Percentiles rank a stretch among this genome's conserved stretches.
phyloP scores from a whole-genome alignment of 768 basidiomycete genomes.

The Auricularia cornea region DNA sequence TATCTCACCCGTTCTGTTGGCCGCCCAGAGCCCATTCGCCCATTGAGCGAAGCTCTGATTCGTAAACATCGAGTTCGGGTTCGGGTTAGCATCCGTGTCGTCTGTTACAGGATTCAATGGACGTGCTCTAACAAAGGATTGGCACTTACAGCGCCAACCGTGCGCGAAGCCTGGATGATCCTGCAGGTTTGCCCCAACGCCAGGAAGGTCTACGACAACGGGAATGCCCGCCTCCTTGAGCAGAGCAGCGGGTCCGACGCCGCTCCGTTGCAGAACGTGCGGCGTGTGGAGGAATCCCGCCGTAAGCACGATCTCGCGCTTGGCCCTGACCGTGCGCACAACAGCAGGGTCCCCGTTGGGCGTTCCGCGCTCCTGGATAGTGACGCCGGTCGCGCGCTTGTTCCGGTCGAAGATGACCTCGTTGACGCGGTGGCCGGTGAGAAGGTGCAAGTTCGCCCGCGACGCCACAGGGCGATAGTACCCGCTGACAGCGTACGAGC shows the following conservation, averaged over 20 bases:
- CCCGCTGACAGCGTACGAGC: neutral
- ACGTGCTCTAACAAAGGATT: neutral
- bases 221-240: slow-evolving; percentile 10
- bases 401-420: neutral
- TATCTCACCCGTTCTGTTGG: neutral
- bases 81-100: neutral
- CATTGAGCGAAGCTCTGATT: neutral
- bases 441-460: neutral
- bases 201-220: slow-evolving; percentile 14
- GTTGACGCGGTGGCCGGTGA: neutral
- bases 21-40: neutral
- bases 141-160: neutral
- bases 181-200: slow-evolving; percentile 10
- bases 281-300: neutral
- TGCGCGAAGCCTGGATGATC: neutral
- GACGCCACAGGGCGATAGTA: neutral
- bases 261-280: slow-evolving; percentile 58
- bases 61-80: neutral
- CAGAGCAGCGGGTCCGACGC: slow-evolving; percentile 13
- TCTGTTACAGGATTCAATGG: neutral
- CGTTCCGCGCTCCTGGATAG: neutral
- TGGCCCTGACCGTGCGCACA: neutral
- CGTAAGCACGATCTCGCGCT: neutral
- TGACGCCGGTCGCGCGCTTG: neutral
- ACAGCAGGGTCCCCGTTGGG: too few species aligned